A percentile compares a stretch with the other conserved stretches of the same genome.
Evolutionary conservation across 805 yeast genomes (phyloP).

Genomic region (Wickerhamiella musiphila): DNA sequence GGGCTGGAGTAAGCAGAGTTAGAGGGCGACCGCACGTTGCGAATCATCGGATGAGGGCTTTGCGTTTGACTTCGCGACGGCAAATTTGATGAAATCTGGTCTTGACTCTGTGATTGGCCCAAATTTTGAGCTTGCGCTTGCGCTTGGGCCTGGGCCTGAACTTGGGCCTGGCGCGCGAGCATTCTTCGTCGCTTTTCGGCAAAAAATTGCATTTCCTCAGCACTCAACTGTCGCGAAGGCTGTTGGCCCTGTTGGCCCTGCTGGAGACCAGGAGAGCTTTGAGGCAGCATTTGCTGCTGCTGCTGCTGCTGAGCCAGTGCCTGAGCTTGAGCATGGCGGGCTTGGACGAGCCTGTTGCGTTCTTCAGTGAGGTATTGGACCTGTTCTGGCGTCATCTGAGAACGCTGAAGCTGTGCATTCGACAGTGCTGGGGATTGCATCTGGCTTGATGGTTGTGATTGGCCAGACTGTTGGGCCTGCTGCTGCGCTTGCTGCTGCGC

Average conservation of each 20-base stretch:
- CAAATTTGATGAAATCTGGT: too few species aligned
- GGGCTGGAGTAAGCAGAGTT: too few species aligned
- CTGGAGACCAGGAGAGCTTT: conserved; percentile 7
- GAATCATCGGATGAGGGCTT: too few species aligned
- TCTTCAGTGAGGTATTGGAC: conserved; percentile 11
- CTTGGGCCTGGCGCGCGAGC: conserved; percentile 2
- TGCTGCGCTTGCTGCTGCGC: too few species aligned
- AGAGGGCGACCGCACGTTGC: too few species aligned
- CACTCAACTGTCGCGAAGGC: conserved; percentile 15
- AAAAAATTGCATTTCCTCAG: too few species aligned
- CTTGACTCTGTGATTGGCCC: too few species aligned
- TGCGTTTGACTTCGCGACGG: too few species aligned
- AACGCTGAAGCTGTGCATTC: neutral
- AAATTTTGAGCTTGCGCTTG: too few species aligned
- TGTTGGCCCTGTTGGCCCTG: conserved; percentile 25
- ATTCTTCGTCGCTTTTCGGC: too few species aligned
- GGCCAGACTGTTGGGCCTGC: too few species aligned
- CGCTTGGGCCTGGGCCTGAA: conserved; percentile 4
- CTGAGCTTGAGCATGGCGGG: neutral
- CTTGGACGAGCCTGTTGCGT: conserved; percentile 2
- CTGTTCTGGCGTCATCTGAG: conserved; percentile 13
- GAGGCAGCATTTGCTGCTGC: conserved; percentile 7
- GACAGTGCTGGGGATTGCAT: neutral
- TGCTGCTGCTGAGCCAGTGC: conserved; percentile 7
- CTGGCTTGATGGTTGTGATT: too few species aligned